Evolutionary conservation across 345 rosid genomes (phyloP).

Genomic region (Mallotus nudiflorus): DNA sequence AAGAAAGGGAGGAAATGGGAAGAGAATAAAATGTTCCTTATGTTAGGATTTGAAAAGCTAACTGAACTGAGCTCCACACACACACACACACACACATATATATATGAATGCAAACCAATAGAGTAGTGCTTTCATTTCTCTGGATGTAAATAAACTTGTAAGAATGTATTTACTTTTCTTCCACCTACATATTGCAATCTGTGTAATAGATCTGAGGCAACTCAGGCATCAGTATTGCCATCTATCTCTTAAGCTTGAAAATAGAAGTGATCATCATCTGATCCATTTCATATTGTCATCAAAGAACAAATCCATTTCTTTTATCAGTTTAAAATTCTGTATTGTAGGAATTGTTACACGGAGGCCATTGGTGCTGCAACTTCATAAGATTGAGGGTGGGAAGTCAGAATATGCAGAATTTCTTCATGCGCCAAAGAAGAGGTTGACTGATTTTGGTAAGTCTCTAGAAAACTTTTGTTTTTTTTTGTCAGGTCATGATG

Average conservation of each 20-base stretch:
- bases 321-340: background rate
- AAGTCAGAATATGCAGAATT: conserved; percentile 85
- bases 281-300: background rate
- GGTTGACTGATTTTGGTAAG: conserved; percentile 77
- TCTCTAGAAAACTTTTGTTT: background rate
- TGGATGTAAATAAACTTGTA: conserved; percentile 4
- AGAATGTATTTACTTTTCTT: background rate
- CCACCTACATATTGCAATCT: background rate
- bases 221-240: conserved; percentile 1
- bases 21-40: conserved; percentile 23
- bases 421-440: conserved; percentile 94
- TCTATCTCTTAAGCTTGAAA: conserved; percentile 8
- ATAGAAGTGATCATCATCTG: background rate
- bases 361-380: conserved; percentile 96
- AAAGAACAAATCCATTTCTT: background rate
- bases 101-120: background rate
- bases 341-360: conserved; percentile 85
- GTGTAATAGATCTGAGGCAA: background rate
- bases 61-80: no score
- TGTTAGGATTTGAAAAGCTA: no score
- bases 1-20: background rate
- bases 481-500: background rate
- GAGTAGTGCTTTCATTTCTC: background rate
- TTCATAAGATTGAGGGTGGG: conserved; percentile 81
- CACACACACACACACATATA: no score